A percentile compares a stretch with the other conserved stretches of the same genome.
phyloP scores from a whole-genome alignment of 371 early-diverging fungal genomes.

The Lichtheimia hyalospora region DNA sequence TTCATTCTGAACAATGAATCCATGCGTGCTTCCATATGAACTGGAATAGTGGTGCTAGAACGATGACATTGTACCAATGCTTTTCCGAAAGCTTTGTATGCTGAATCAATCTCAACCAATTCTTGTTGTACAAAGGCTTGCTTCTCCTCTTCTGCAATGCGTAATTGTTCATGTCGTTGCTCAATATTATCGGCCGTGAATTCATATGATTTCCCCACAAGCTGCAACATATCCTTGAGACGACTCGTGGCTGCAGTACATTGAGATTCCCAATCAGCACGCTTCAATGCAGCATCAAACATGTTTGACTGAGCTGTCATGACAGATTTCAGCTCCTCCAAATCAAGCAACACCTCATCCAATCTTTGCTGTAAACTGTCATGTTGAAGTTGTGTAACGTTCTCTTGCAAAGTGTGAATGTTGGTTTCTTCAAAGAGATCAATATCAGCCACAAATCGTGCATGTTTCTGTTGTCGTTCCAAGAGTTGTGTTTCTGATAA shows the following conservation, averaged over 20 bases:
- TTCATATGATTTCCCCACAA: conserved; percentile 9
- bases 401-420: neutral
- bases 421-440: conserved; percentile 4
- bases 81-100: neutral
- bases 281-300: conserved; percentile 33
- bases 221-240: conserved; percentile 36
- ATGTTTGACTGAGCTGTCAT: conserved; percentile 28
- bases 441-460: neutral
- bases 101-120: conserved; percentile 4
- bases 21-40: conserved; percentile 38
- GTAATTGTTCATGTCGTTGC: neutral
- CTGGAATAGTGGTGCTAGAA: conserved; percentile 20
- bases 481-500: neutral
- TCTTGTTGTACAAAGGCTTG: conserved; percentile 8
- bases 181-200: neutral
- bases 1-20: conserved; percentile 24
- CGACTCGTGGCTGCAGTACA: conserved; percentile 16
- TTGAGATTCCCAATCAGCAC: conserved; percentile 31
- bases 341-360: conserved; percentile 30
- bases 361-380: conserved; percentile 16
- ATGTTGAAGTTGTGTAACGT: neutral
- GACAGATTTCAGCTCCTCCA: conserved; percentile 24
- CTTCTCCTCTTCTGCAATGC: neutral
- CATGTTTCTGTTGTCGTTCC: neutral
- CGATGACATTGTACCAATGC: conserved; percentile 2